These are phyloP conservation scores for Phoma herbarum DNA, from an alignment of 2,329 filamentous ascomycete species.

Conservation along the genomic window DNA sequence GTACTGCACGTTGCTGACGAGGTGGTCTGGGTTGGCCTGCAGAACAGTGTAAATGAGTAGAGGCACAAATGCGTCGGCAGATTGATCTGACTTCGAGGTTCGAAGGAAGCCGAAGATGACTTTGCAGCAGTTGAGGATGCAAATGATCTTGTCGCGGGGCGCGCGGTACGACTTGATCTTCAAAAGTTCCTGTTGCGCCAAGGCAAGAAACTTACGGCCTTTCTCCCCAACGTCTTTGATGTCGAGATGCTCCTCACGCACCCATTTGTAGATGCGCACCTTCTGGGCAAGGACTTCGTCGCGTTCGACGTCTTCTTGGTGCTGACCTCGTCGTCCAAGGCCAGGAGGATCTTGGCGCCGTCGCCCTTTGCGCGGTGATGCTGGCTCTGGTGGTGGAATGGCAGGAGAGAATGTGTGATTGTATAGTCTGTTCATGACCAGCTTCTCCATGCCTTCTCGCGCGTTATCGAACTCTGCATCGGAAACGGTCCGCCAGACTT, in stretches of 20 bases:
- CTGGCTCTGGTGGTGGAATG: conserved; percentile 81
- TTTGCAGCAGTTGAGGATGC: conserved; percentile 97
- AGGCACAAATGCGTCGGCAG: conserved; percentile 90
- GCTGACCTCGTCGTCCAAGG: conserved; percentile 88
- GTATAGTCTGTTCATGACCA: conserved; percentile 98
- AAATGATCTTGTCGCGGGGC: conserved; percentile 98
- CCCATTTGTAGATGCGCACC: conserved; percentile 96
- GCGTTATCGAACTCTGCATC: conserved; percentile 99
- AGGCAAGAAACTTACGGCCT: conserved; percentile 83
- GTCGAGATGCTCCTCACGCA: conserved; percentile 90
- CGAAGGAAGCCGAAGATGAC: conserved; percentile 96
- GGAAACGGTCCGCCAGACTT: conserved; percentile 94
- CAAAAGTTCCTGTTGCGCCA: conserved; percentile 92
- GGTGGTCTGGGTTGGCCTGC: conserved; percentile 90
- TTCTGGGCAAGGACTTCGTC: conserved; percentile 97
- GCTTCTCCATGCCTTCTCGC: conserved; percentile 97
- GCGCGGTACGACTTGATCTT: conserved; percentile 98
- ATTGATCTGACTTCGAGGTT: conserved; percentile 91
- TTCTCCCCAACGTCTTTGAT: conserved; percentile 86
- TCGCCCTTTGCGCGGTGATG: conserved; percentile 73
- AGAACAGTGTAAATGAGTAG: conserved; percentile 95
- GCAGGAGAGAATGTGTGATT: conserved; percentile 95
- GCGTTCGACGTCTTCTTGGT: conserved; percentile 96
- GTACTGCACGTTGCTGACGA: conserved; percentile 98
- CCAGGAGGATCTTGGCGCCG: conserved; percentile 68